Evolutionary conservation across 1,284 basidiomycete genomes (phyloP), one percentile per base, ranked within the genome.

Genomic region (Bjerkandera adusta): DNA sequence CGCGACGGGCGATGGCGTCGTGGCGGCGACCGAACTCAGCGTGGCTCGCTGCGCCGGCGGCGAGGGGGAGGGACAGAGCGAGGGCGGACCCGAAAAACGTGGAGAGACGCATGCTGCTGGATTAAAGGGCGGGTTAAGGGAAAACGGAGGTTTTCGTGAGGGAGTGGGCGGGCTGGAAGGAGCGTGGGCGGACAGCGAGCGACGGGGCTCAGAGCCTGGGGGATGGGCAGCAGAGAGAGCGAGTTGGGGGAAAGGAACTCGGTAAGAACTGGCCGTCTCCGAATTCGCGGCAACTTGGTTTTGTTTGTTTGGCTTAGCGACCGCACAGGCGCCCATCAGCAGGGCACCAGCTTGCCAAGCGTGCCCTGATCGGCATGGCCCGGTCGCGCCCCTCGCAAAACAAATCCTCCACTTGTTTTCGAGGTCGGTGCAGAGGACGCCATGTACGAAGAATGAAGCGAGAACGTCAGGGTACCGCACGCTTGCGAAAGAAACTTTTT

Each of bases 21-120:
- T 70, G 68, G 45, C 61, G 64, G 25, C 61, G 64, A 18, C 52
- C 55, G 12, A 45, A 45, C 37, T 48, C 40, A 33, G 49, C 59
- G 43, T 59, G 58, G 30, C 45, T 41, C 38, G 47, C 47, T 11
- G 60, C 62, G 3, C 53, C 36, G n/a, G 58, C 53, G 13, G 52
- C 49, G 49, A 62, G 52, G 22, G 68, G 62, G 38, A 65, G 57
- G 3, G 58, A 54, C 25, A 67, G 51, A 30, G 64, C 53, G 43
- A 66, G 52, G 29, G 68, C 48, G 26, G 61, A 44, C 35, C 59
- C 36, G 20, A 50, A 46, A 47, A 66, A 48, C 45, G 65, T 44
- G 30, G 62, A 57, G 43, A 61, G 57, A 50, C 59, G 65, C 65
- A 67, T 66, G 26, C 29, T 48, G 27, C 29, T 22, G 42, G 13